These are phyloP conservation scores for Hypoxylon fuscum DNA, from an alignment of 495 filamentous ascomycete species.

Conservation along the genomic window DNA sequence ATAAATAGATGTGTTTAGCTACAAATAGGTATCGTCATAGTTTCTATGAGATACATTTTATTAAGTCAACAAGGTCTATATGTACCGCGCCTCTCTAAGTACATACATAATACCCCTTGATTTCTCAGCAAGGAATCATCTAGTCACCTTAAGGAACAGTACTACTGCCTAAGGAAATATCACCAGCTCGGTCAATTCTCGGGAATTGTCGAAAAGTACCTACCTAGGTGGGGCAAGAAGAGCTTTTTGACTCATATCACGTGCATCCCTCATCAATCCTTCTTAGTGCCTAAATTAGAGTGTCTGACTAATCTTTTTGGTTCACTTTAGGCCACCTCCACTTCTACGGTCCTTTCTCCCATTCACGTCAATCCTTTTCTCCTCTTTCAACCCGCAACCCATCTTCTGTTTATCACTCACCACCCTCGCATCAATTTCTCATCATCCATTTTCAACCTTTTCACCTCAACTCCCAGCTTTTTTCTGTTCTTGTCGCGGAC, in stretches of 20 bases:
- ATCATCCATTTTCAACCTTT: constrained; percentile 9
- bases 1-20: no score
- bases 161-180: not conserved
- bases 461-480: constrained; percentile 30
- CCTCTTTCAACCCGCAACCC: constrained; percentile 9
- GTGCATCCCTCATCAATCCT: no score
- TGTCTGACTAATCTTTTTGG: constrained; percentile 1
- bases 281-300: not conserved
- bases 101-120: no score
- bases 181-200: not conserved
- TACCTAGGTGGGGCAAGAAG: not conserved
- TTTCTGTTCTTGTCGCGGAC: constrained; percentile 1
- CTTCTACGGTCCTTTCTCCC: constrained; percentile 26
- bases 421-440: not conserved
- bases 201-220: not conserved
- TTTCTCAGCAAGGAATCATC: no score
- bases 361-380: constrained; percentile 10
- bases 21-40: no score
- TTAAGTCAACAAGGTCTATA: no score
- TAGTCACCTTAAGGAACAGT: no score
- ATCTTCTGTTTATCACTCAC: constrained; percentile 9
- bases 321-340: constrained; percentile 13
- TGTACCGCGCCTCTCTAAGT: no score
- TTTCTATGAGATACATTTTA: no score
- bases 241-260: not conserved